Base-by-base conservation (phyloP, 176 grass and related monocot genomes). In the Phyllostachys edulis region DNA sequence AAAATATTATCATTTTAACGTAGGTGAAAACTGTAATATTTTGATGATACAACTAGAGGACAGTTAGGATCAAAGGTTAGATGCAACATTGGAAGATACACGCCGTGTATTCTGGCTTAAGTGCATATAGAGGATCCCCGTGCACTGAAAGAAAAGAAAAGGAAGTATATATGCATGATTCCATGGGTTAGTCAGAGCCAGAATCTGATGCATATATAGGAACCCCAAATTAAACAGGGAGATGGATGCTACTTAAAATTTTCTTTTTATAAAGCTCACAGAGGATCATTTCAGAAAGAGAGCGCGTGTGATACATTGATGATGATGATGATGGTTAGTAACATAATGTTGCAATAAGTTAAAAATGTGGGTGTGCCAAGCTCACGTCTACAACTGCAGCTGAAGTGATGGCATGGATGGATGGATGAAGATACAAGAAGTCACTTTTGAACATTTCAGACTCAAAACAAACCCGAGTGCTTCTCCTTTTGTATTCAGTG, bases 141-240 rank as follows among this genome's bases (percentile, higher is more conserved):
- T 86, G 71, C 83, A 90, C 83, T 57, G 66, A 90, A 82, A 86
- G 88, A 82, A 78, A 78, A 13, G 49, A 81, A 74, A 65, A 54
- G n/a, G 17, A n/a, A 54, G 27, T 16, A 82, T 56, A 38, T 16
- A 82, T 56, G 60, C 69, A 87, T 14, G 59, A 23, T 75, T 80
- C 46, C 7, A 66, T 73, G 38, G 12, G 73, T 54, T 90, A 59
- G 88, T 90, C 88, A 82, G 82, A 63, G 79, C 83, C 61, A 78
- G 78, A 86, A 90, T 86, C 66, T 7, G 84, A 90, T 90, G 66
- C 88, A 82, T 34, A 34, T 34, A 34, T 66, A 69, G 16, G 26
- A 90, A 77, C 72, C 83, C 55, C 59, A 60, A 52, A 52, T 50
- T 4, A 50, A 76, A 36, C 34, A 66, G 67, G 27, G 65, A 65